phyloP scores from a whole-genome alignment of 371 early-diverging fungal genomes.

The Funneliformis caledonium region DNA sequence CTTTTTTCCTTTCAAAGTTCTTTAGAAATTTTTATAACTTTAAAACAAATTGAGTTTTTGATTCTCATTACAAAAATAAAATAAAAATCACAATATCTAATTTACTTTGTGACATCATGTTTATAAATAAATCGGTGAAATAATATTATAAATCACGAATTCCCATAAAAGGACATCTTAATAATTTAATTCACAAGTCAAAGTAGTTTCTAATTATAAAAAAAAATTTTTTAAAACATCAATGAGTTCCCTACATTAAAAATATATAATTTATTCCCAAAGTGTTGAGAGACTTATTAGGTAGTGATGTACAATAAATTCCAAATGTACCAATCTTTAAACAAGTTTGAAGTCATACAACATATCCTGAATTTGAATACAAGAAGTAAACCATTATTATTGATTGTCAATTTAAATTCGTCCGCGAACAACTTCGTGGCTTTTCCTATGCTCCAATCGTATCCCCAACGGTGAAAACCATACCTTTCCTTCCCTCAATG shows the following conservation, averaged over 20 bases:
- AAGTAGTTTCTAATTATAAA: not conserved
- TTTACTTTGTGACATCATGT: not conserved
- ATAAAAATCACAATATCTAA: not conserved
- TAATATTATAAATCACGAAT: not conserved
- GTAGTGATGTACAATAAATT: not conserved
- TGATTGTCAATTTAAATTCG: not conserved
- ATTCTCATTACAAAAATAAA: not conserved
- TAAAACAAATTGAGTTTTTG: not conserved
- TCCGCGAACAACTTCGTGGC: slow-evolving; percentile 18
- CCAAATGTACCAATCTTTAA: not conserved
- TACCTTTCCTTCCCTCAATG: slow-evolving; percentile 34
- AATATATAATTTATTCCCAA: not conserved
- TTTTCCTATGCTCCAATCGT: slow-evolving; percentile 1
- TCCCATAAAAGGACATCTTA: not conserved
- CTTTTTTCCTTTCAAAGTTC: too few species aligned
- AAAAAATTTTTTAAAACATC: not conserved
- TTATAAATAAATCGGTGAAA: not conserved
- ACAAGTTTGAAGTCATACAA: too few species aligned
- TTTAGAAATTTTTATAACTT: not conserved
- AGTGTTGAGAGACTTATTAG: not conserved
- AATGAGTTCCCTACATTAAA: not conserved
- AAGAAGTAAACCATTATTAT: not conserved
- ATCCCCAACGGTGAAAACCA: slow-evolving; percentile 22
- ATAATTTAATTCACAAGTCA: not conserved
- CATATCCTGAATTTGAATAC: slow-evolving; percentile 1